phyloP scores from a whole-genome alignment of 176 grass and related monocot genomes.

The Triticum timopheevii region DNA sequence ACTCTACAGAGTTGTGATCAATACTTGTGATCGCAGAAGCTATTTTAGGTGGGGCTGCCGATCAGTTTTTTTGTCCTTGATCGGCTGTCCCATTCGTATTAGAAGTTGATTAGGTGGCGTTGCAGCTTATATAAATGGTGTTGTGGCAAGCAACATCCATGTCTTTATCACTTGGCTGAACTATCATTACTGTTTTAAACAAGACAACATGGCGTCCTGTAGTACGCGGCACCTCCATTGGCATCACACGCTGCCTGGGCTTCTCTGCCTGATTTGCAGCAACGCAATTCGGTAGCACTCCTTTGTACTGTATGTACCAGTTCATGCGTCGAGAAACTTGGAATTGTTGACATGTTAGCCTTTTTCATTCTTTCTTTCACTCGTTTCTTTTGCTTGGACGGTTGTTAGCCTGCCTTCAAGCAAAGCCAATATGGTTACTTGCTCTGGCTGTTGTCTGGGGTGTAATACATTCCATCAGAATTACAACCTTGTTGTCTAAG shows the following conservation, averaged over 20 bases:
- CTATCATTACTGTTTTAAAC: neutral
- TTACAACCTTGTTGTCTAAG: neutral
- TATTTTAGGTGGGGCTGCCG: conserved; percentile 16
- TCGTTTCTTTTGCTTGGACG: neutral
- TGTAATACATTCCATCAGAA: neutral
- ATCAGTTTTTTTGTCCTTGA: conserved; percentile 7
- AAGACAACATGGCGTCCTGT: neutral
- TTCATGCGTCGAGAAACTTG: neutral
- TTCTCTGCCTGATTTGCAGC: neutral
- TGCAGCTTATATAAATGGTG: neutral
- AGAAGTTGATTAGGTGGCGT: neutral
- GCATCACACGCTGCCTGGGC: neutral
- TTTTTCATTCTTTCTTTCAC: neutral
- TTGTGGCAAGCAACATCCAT: neutral
- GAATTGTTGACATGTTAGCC: neutral
- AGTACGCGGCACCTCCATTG: neutral
- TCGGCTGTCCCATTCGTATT: neutral
- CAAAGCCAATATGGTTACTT: neutral
- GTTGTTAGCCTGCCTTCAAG: neutral
- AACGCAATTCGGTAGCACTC: neutral
- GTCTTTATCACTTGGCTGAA: neutral
- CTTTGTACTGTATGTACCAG: neutral
- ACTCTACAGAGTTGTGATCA: neutral
- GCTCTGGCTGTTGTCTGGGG: neutral
- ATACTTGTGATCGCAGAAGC: neutral